Evolutionary conservation across 75 land plant species (phyloP).

Genomic region (Sequoia sempervirens): DNA sequence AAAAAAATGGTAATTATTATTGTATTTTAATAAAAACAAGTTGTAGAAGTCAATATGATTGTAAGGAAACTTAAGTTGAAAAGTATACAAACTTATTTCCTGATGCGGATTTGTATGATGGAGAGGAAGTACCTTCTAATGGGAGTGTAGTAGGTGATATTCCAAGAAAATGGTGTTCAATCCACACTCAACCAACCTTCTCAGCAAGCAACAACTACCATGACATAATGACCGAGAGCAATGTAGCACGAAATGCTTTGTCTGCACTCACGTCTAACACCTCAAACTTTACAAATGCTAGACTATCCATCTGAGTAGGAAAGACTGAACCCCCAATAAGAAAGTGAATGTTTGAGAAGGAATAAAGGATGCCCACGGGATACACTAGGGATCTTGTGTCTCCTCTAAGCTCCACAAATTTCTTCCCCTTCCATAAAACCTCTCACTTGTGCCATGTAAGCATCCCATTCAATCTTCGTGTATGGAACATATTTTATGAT

Average conservation of each 20-base stretch:
- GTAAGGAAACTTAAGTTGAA: no score
- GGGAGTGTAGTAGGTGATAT: not conserved
- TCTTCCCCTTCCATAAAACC: conserved; percentile 89
- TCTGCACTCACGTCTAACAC: no score
- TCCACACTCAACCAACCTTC: no score
- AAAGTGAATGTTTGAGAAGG: conserved; percentile 67
- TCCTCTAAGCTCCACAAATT: conserved; percentile 79
- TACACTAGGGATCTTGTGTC: conserved; percentile 94
- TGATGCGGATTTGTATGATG: not conserved
- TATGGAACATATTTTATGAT: conserved; percentile 77
- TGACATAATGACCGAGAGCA: no score
- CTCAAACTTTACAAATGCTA: no score
- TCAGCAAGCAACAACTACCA: no score
- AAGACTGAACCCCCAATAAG: conserved; percentile 71
- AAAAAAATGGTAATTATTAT: not conserved
- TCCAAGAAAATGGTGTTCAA: not conserved
- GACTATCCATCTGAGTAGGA: conserved; percentile 95
- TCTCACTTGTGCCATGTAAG: conserved; percentile 95
- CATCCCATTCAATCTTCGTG: conserved; percentile 98
- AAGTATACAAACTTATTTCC: not conserved
- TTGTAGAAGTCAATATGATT: no score
- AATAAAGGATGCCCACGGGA: conserved; percentile 92
- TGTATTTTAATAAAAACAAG: not conserved
- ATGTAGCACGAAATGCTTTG: no score
- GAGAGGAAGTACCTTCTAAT: conserved; percentile 1